Conservation (phyloP, 2,329 filamentous ascomycete species). For the Aspergillus sp. region DNA sequence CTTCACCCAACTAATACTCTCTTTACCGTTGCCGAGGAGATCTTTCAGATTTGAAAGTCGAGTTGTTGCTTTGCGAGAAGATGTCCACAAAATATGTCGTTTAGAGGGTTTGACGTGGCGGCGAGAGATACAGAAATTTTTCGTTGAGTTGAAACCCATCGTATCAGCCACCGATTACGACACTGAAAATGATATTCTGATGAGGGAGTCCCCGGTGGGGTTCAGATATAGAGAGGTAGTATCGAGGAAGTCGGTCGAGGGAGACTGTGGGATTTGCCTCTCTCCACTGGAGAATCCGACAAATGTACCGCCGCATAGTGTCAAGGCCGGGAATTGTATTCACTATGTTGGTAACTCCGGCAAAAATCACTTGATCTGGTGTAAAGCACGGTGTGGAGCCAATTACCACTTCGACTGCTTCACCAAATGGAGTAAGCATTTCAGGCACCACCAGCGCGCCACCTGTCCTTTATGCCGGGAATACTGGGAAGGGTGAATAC, state of each 20-base stretch:
- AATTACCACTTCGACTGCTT: constrained; percentile 20
- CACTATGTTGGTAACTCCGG: too few species aligned
- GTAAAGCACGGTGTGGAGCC: constrained; percentile 15
- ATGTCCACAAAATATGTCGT: background rate
- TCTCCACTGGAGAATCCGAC: background rate
- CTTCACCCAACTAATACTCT: background rate
- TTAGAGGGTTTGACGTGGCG: too few species aligned
- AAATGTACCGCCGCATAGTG: too few species aligned
- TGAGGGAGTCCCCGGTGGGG: too few species aligned
- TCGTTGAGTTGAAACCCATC: background rate
- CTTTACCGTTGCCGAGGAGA: too few species aligned
- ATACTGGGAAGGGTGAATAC: constrained; percentile 6
- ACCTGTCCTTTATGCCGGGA: constrained; percentile 19
- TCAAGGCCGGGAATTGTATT: too few species aligned
- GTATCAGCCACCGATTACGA: too few species aligned
- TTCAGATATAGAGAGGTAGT: background rate
- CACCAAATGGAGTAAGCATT: constrained; percentile 9
- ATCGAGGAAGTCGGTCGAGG: background rate
- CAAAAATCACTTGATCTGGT: constrained; percentile 10
- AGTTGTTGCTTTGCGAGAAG: background rate
- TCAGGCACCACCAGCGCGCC: background rate
- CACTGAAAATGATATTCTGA: too few species aligned
- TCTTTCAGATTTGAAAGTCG: background rate
- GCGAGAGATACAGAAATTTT: background rate
- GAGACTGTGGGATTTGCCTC: background rate